Conservation (phyloP, 225 moss, liverwort and hornwort species). For the Climacium dendroides region DNA sequence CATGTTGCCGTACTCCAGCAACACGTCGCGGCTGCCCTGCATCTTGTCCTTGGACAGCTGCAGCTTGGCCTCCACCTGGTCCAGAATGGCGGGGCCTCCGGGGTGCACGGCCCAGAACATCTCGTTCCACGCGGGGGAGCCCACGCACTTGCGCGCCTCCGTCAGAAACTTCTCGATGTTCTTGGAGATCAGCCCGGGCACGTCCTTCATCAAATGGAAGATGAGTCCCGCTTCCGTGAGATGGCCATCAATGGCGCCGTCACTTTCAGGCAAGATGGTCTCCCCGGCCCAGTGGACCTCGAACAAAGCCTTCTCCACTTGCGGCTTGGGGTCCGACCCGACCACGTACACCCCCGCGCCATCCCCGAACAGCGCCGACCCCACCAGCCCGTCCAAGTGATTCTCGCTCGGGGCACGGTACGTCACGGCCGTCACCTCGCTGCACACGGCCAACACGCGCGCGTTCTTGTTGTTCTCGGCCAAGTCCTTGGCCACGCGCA, state of each 20-base stretch:
- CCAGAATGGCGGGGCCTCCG: not conserved
- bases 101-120: not conserved
- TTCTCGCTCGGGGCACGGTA: not conserved
- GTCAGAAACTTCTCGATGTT: not conserved
- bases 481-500: not conserved
- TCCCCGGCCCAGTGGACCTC: not conserved
- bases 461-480: not conserved
- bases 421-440: not conserved
- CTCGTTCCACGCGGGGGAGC: not conserved
- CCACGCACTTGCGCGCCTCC: not conserved
- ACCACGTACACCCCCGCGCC: not conserved
- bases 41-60: not conserved
- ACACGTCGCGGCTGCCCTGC: not conserved
- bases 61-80: not conserved
- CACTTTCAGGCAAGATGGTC: not conserved
- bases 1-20: not conserved
- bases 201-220: slow-evolving; percentile 34
- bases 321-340: not conserved
- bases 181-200: not conserved
- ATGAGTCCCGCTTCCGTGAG: slow-evolving; percentile 28
- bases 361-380: not conserved
- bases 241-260: slow-evolving; percentile 23
- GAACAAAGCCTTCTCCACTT: not conserved
- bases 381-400: not conserved
- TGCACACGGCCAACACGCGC: not conserved